Evolutionary conservation across 2,329 filamentous ascomycete species (phyloP), one percentile per base, ranked within the genome.

Genomic region (Colletotrichum viniferum): DNA sequence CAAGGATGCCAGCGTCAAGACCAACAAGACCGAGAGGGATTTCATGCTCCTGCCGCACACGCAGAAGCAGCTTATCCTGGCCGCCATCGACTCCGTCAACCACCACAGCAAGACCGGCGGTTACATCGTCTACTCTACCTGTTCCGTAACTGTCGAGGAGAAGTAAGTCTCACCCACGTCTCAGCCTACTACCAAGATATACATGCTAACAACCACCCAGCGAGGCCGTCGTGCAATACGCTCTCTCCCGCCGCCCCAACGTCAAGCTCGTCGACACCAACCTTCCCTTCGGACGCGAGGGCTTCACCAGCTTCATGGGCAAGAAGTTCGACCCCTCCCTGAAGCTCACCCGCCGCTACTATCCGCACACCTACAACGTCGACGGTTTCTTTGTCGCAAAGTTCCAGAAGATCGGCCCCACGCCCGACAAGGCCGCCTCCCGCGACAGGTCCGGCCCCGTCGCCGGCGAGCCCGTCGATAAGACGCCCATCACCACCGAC

Each of bases 331-430:
- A 98, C 82, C 90, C 94, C 7, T 94, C 92, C 79, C 92, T 99
- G 88, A 94, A 94, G 81, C 88, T 96, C 83, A 96, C 96, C 18
- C 89, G 95, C 78, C 90, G 96, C 72, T 98, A 95, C 88, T 98
- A 97, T 86, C 95, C 96, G 1, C 95, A 98, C 83, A 91, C 94
- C 24, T 95, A 97, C 88, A 98, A 98, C 86, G 96, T 99, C 38
- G 97, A 98, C 84, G 97, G 97, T 78, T 99, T 99, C 92, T 99
- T 96, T 83, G 97, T 99, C 77, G 95, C 96, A 81, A 99, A 99
- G 86, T 94, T 99, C 86, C 96, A 98, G 86, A 99, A 99, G 90
- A 92, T 92, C 18, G 96, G 92, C 0, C 94, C 95, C 4, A 95
- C 94, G 55, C 93, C 94, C 2, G 86, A 89, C 72, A 91, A 90